Conservation (phyloP, 345 rosid genomes). For the Erodium maritimum region DNA sequence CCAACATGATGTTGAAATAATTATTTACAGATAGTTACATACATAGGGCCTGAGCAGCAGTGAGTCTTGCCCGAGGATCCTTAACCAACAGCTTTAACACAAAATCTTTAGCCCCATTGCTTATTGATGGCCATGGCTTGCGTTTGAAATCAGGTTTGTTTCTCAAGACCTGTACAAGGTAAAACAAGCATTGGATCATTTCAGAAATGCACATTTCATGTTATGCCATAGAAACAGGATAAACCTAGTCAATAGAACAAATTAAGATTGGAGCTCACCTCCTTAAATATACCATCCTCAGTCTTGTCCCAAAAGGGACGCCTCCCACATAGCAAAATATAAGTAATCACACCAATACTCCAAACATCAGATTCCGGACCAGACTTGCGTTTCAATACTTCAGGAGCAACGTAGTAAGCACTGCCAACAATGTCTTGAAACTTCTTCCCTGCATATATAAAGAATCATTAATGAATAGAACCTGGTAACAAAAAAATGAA, state of each 20-base stretch:
- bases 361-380: slow-evolving; percentile 53
- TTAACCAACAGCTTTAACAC: slow-evolving; percentile 83
- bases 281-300: slow-evolving; percentile 49
- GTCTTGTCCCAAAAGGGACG: slow-evolving; percentile 56
- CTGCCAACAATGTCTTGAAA: slow-evolving; percentile 61
- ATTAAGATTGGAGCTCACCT: slow-evolving; percentile 18
- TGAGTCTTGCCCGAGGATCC: slow-evolving; percentile 81
- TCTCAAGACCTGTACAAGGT: slow-evolving; percentile 29
- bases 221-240: background rate
- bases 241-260: background rate
- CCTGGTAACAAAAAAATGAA: too few species aligned
- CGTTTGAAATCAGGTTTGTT: slow-evolving; percentile 81
- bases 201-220: background rate
- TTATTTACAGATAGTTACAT: slow-evolving; percentile 10
- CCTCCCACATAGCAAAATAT: slow-evolving; percentile 40
- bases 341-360: slow-evolving; percentile 49
- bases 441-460: slow-evolving; percentile 27
- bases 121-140: slow-evolving; percentile 90
- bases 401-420: slow-evolving; percentile 52
- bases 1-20: too few species aligned
- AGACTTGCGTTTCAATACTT: slow-evolving; percentile 37
- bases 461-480: background rate
- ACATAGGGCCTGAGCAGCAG: slow-evolving; percentile 77
- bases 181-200: background rate
- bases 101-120: slow-evolving; percentile 81